These are phyloP conservation scores for Trichoderma simmonsii DNA, from an alignment of 2,329 filamentous ascomycete genomes.

Conservation along the genomic window DNA sequence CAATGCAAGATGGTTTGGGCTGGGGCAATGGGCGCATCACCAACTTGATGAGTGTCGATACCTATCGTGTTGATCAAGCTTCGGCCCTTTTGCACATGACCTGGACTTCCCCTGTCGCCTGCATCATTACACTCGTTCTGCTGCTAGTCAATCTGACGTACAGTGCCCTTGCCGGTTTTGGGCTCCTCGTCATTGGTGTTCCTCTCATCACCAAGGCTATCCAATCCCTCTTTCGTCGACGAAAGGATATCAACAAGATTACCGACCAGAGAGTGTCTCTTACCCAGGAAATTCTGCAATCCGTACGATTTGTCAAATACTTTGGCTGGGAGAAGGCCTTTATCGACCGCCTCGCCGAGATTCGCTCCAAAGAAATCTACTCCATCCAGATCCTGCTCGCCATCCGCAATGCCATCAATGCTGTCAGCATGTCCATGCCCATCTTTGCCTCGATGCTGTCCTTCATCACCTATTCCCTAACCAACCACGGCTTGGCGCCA, in stretches of 20 bases:
- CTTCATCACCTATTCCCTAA: conserved; percentile 77
- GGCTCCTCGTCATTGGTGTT: conserved; percentile 72
- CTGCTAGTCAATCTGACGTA: conserved; percentile 86
- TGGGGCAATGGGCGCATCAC: conserved; percentile 93
- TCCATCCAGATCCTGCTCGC: conserved; percentile 81
- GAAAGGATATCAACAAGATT: conserved; percentile 83
- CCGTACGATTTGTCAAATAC: conserved; percentile 92
- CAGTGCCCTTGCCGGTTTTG: conserved; percentile 85
- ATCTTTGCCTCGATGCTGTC: conserved; percentile 94
- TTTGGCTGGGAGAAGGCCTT: conserved; percentile 95
- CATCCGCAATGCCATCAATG: conserved; percentile 81
- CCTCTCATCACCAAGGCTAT: conserved; percentile 77
- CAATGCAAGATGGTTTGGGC: conserved; percentile 59
- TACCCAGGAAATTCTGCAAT: conserved; percentile 87
- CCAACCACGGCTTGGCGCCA: conserved; percentile 65
- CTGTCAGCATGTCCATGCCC: conserved; percentile 79
- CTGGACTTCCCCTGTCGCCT: conserved; percentile 80
- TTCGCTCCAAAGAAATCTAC: conserved; percentile 72
- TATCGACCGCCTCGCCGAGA: conserved; percentile 68
- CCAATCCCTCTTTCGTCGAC: conserved; percentile 68
- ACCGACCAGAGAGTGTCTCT: conserved; percentile 89
- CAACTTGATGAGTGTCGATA: conserved; percentile 93
- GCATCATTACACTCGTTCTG: conserved; percentile 74
- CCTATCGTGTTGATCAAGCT: conserved; percentile 86
- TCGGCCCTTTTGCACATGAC: conserved; percentile 85